These are phyloP conservation scores for Chlorella ohadii DNA, from an alignment of 139 green algal genomes.

Conservation along the genomic window DNA sequence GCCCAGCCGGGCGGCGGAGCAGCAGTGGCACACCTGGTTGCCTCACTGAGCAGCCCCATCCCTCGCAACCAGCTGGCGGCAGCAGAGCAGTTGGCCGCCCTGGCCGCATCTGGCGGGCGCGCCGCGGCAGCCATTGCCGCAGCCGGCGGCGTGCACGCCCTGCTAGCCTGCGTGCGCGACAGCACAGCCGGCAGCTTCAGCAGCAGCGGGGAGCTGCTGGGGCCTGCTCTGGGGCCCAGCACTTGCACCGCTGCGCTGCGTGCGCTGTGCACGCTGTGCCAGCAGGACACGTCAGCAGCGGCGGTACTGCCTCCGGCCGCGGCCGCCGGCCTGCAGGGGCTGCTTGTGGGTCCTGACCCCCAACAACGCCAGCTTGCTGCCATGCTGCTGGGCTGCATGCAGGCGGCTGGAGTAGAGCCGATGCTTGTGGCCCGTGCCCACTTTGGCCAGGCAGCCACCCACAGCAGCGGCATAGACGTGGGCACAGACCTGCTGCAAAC, in stretches of 20 bases:
- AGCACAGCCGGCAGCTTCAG: not conserved
- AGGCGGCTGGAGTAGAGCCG: not conserved
- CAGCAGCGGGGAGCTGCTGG: not conserved
- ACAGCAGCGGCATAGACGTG: not conserved
- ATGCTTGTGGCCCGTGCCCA: not conserved
- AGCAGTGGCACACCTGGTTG: not conserved
- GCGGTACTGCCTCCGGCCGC: not conserved
- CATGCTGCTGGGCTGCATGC: conserved; percentile 18
- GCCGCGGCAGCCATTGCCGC: not conserved
- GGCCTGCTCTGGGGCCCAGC: not conserved
- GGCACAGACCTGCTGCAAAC: not conserved
- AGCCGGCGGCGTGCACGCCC: not conserved
- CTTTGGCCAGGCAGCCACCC: too few species aligned
- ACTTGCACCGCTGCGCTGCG: conserved; percentile 20
- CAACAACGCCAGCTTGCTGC: conserved; percentile 29
- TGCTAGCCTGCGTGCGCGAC: not conserved
- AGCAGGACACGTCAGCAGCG: not conserved
- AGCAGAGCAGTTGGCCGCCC: conserved; percentile 15
- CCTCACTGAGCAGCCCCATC: not conserved
- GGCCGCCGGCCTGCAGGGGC: not conserved
- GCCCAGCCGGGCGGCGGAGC: not conserved
- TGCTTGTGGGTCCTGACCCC: not conserved
- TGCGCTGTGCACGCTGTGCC: conserved; percentile 29
- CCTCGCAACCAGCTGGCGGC: conserved; percentile 8
- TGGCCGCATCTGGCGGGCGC: not conserved